Evolutionary conservation across 768 basidiomycete genomes (phyloP).

Genomic region (Phaffia australis): DNA sequence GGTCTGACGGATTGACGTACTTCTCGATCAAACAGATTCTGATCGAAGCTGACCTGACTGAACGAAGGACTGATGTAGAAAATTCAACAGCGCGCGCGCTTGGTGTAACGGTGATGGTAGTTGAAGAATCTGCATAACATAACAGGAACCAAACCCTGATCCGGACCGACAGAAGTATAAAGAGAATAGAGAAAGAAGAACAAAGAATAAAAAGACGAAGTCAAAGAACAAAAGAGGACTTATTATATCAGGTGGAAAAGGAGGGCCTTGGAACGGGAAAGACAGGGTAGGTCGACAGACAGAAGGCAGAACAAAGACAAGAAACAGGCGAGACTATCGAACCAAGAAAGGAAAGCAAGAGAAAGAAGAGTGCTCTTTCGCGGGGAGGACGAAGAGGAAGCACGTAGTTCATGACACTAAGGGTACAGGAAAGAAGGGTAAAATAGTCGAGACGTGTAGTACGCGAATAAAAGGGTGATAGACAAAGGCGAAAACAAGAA

Average conservation of each 20-base stretch:
- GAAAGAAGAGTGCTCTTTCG: too few relatives aligned
- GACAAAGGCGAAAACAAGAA: background rate
- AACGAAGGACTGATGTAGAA: too few relatives aligned
- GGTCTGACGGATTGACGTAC: too few relatives aligned
- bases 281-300: background rate
- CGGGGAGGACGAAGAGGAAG: background rate
- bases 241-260: background rate
- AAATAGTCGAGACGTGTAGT: background rate
- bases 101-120: too few relatives aligned
- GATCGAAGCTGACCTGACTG: too few relatives aligned
- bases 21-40: too few relatives aligned
- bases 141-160: background rate
- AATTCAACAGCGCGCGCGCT: too few relatives aligned
- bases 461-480: background rate
- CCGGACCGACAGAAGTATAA: background rate
- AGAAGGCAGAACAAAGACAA: background rate
- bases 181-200: background rate
- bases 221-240: background rate
- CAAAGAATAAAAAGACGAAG: slow-evolving; percentile 3
- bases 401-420: background rate
- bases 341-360: too few relatives aligned
- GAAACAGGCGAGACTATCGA: background rate
- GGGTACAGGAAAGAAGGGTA: background rate
- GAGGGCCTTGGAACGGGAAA: background rate
- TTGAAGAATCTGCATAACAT: too few relatives aligned